Evolutionary conservation across 306 rosid species (phyloP), one percentile per base, ranked within the genome.

Genomic region (Trifolium dubium): DNA sequence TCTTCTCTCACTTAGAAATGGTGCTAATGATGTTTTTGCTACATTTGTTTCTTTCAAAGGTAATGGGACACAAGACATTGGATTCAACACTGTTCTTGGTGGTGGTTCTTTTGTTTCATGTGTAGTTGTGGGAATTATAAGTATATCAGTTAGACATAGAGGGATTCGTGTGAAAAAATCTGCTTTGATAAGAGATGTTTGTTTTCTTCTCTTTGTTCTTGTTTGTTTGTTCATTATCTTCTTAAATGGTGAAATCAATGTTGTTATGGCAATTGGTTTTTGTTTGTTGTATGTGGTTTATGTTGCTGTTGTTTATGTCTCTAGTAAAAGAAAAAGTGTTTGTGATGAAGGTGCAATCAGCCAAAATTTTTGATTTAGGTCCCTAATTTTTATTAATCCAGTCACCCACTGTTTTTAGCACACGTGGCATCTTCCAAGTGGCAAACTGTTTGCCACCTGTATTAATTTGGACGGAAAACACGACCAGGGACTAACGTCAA

Each of bases 91-190:
- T 29, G 82, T 81, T 5, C 76, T 86, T 30, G 89, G 89, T 6
- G 86, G 87, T 78, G 82, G 82, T 75, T 86, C 89, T 13, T 86
- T 83, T 78, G 75, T 86, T 51, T 83, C 86, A 12, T 86, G 89
- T 59, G 87, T 81, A 39, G 89, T 86, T 63, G 84, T 78, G 5
- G 89, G 89, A 59, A 46, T 83, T 12, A 72, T 83, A 4, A 83
- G 89, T 68, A 86, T 83, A 15, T 68, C 84, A 6, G 23, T 60
- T 2, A 67, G 86, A 35, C 73, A 29, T 5, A 72, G 73, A 39
- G 64, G 61, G 14, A 44, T 75, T 43, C 63, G 10, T 49, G 79
- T 86, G 35, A 72, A 68, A 14, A 86, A 83, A 67, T 72, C 79
- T 54, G 89, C 80, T 5, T 75, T 86, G 55, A 56, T 78, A 10